phyloP scores from a whole-genome alignment of 768 basidiomycete genomes.

The Dentipellis sp. region DNA sequence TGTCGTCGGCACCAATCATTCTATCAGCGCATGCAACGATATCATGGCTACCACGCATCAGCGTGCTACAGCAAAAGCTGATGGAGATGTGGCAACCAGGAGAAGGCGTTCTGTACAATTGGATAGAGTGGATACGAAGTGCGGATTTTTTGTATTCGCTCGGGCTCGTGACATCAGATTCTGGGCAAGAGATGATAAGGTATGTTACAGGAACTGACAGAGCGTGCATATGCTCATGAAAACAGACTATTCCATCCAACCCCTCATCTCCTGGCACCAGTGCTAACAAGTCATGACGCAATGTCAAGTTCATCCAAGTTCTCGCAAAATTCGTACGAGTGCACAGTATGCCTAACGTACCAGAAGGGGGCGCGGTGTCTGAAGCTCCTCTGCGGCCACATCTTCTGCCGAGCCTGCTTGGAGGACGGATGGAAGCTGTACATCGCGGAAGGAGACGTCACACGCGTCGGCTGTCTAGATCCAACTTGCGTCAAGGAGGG shows the following conservation, averaged over 20 bases:
- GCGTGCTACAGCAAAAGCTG: conserved; percentile 31
- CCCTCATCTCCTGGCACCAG: conserved; percentile 40
- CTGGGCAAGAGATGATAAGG: conserved; percentile 26
- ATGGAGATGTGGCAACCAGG: conserved; percentile 52
- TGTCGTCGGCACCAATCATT: conserved; percentile 34
- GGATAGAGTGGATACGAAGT: conserved; percentile 64
- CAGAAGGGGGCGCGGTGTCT: conserved; percentile 72
- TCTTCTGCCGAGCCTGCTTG: conserved; percentile 79
- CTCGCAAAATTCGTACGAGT: conserved; percentile 54
- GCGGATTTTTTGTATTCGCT: conserved; percentile 52
- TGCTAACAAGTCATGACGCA: conserved; percentile 41
- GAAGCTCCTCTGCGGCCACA: conserved; percentile 60
- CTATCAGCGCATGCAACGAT: neutral
- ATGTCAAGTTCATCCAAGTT: conserved; percentile 44
- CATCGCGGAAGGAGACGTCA: conserved; percentile 71
- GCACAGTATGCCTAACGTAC: conserved; percentile 67
- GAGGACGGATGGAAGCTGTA: conserved; percentile 76
- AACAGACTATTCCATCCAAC: conserved; percentile 47
- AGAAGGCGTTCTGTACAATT: conserved; percentile 53
- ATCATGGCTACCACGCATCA: conserved; percentile 39
- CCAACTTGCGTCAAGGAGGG: conserved; percentile 63
- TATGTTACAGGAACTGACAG: conserved; percentile 18
- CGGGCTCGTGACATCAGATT: conserved; percentile 25
- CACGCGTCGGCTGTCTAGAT: conserved; percentile 73
- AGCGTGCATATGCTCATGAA: conserved; percentile 1